Evolutionary conservation across 306 rosid species (phyloP), one percentile per base, ranked within the genome.

Genomic region (Cucumis hystrix): DNA sequence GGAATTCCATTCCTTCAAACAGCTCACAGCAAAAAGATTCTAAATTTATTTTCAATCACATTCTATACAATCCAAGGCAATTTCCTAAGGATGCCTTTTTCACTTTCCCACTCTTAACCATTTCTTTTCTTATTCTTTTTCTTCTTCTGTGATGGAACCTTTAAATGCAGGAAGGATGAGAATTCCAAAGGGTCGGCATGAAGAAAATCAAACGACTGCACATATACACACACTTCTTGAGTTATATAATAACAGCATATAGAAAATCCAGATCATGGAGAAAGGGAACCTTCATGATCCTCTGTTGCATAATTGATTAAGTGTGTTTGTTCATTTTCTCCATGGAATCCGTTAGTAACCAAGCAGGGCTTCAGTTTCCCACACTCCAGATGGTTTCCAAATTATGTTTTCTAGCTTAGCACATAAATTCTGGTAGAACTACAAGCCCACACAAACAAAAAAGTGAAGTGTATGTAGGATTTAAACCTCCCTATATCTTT

Each of bases 371-470:
- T 56, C 89, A 81, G 80, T 80, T 77, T 43, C 82, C 68, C 61
- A 39, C 78, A 57, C 79, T 83, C 74, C 91, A 1, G 80, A 62
- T 39, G 93, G 86, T 87, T 84, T 89, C 96, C 91, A 93, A 62
- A 93, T 89, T 23, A 89, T 85, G 33, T 62, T 85, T 76, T 90
- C 91, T 47, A 93, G 82, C 78, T 85, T 89, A 37, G 79, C 75
- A 55, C 91, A 88, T 17, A 93, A 84, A 63, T 40, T 84, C 85
- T 89, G 91, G 89, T 93, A 93, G 75, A 93, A 93, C 97, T 93
- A 92, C 87, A 85, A 20, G 41, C 77, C 18, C 33, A 49, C 45
- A 59, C 54, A 70, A 37, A 57, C 21, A 56, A 75, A 33, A 55
- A 35, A 63, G 14, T 18, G 12, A 15, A 43, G 39, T 14, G 5